phyloP scores from a whole-genome alignment of 805 yeast species.

The Lachancea waltii region DNA sequence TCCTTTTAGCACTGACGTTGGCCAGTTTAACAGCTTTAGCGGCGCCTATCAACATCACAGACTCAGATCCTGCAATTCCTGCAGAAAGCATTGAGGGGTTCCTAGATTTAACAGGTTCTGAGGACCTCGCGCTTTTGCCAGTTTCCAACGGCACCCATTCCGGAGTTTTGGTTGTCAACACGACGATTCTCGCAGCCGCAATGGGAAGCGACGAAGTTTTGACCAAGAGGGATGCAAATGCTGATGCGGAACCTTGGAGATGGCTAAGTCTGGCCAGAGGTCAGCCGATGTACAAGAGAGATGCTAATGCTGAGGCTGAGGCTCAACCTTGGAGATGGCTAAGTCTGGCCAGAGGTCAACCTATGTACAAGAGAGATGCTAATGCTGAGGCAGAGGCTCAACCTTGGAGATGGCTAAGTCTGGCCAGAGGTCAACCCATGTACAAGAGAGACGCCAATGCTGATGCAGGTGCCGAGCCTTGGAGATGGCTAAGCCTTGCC shows the following conservation, averaged over 20 bases:
- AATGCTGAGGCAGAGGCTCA: conserved; percentile 21
- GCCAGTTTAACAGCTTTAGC: neutral
- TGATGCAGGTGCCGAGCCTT: conserved; percentile 19
- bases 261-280: conserved; percentile 25
- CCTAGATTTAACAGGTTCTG: conserved; percentile 24
- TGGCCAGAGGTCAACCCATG: conserved; percentile 26
- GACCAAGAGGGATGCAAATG: conserved; percentile 29
- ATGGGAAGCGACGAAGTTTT: conserved; percentile 22
- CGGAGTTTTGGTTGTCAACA: conserved; percentile 29
- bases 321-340: conserved; percentile 31
- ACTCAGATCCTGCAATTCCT: conserved; percentile 18
- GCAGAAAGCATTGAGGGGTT: conserved; percentile 29
- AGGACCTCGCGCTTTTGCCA: conserved; percentile 27
- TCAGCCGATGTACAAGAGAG: conserved; percentile 15
- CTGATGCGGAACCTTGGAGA: conserved; percentile 23
- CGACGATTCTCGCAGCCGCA: conserved; percentile 28
- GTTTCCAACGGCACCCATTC: conserved; percentile 24
- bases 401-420: conserved; percentile 27
- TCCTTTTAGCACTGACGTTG: conserved; percentile 2
- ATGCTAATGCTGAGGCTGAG: conserved; percentile 10
- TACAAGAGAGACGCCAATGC: conserved; percentile 18
- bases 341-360: conserved; percentile 20
- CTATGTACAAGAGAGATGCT: conserved; percentile 30
- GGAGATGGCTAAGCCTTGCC: conserved; percentile 25
- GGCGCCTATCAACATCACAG: conserved; percentile 19